These are phyloP conservation scores for Vigna radiata DNA, from an alignment of 306 rosid genomes.

Conservation along the genomic window DNA sequence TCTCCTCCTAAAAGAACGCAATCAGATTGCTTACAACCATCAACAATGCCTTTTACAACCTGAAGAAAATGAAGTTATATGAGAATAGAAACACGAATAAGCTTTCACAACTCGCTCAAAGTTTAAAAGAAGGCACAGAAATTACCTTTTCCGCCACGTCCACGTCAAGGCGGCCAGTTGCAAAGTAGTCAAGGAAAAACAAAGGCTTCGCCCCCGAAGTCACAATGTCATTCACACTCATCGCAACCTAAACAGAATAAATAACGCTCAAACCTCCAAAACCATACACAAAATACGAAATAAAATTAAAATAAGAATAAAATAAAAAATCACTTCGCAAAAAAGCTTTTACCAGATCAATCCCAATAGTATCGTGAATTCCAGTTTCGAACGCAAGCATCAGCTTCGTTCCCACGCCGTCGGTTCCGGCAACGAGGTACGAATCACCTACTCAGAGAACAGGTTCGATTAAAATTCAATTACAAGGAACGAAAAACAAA, in stretches of 20 bases:
- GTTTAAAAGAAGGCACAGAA: slow-evolving; percentile 20
- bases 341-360: slow-evolving; percentile 74
- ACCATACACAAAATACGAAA: slow-evolving; percentile 3
- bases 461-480: slow-evolving; percentile 13
- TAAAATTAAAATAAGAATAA: neutral
- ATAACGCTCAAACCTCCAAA: slow-evolving; percentile 15
- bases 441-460: slow-evolving; percentile 64
- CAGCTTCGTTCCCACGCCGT: slow-evolving; percentile 94
- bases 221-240: slow-evolving; percentile 95
- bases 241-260: slow-evolving; percentile 71
- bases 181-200: slow-evolving; percentile 94
- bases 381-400: slow-evolving; percentile 92
- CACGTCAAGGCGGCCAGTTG: slow-evolving; percentile 87
- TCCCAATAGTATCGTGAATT: slow-evolving; percentile 90
- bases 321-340: neutral
- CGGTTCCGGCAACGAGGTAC: slow-evolving; percentile 91
- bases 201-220: slow-evolving; percentile 96
- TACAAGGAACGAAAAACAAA: neutral
- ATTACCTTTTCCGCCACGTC: slow-evolving; percentile 91
- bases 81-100: slow-evolving; percentile 1
- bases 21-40: slow-evolving; percentile 91
- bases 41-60: slow-evolving; percentile 93
- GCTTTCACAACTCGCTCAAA: neutral
- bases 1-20: slow-evolving; percentile 93
- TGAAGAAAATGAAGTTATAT: slow-evolving; percentile 32